These are phyloP conservation scores for Pestalotiopsis sp. DNA, from an alignment of 2,329 filamentous ascomycete species.

Conservation along the genomic window DNA sequence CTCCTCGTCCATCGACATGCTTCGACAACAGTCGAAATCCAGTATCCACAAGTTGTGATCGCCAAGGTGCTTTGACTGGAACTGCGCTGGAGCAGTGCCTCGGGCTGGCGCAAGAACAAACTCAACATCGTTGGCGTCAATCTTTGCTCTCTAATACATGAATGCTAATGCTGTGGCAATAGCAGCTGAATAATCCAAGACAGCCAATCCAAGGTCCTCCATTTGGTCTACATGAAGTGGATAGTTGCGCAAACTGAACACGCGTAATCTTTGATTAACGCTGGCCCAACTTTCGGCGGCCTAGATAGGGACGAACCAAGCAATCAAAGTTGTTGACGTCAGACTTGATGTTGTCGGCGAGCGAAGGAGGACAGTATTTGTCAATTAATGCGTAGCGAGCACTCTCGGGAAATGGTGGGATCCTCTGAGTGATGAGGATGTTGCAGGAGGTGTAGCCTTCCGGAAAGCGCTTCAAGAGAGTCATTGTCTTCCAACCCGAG, in stretches of 20 bases:
- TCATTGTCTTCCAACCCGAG: background rate
- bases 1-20: slow-evolving; percentile 33
- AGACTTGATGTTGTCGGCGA: background rate
- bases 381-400: slow-evolving; percentile 20
- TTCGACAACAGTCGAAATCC: slow-evolving; percentile 44
- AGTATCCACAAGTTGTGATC: slow-evolving; percentile 39
- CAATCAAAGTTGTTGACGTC: slow-evolving; percentile 43
- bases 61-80: background rate
- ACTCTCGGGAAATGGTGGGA: slow-evolving; percentile 18
- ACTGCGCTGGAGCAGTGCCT: slow-evolving; percentile 15
- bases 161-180: slow-evolving; percentile 53
- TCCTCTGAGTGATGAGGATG: slow-evolving; percentile 30
- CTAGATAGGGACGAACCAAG: slow-evolving; percentile 49
- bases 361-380: slow-evolving; percentile 15
- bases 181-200: slow-evolving; percentile 34
- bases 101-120: slow-evolving; percentile 46
- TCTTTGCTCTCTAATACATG: slow-evolving; percentile 45
- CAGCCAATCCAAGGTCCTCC: slow-evolving; percentile 37
- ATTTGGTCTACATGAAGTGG: slow-evolving; percentile 51
- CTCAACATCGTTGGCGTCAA: slow-evolving; percentile 56
- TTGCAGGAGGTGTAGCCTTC: slow-evolving; percentile 22
- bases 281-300: slow-evolving; percentile 27
- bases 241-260: slow-evolving; percentile 48
- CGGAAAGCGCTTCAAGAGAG: slow-evolving; percentile 16
- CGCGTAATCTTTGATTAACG: background rate